Conservation (phyloP, 2,329 filamentous ascomycete genomes). For the Aspergillus sp. region DNA sequence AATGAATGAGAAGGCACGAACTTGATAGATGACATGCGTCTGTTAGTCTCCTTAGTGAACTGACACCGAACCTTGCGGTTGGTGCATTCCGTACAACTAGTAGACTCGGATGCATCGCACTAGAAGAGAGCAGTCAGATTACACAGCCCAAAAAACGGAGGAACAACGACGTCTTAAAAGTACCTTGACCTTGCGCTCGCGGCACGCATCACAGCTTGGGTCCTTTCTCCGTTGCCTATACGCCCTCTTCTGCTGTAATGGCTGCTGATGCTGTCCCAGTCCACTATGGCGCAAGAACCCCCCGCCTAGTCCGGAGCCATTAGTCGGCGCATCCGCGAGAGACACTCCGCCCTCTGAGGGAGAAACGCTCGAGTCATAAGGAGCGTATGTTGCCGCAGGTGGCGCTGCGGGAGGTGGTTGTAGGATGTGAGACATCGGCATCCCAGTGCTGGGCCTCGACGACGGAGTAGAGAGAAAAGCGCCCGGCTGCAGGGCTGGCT, state of each 20-base stretch:
- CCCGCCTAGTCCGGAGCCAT: slow-evolving; percentile 42
- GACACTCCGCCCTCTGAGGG: slow-evolving; percentile 38
- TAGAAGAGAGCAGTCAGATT: slow-evolving; percentile 26
- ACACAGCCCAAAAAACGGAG: neutral
- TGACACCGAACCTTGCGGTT: slow-evolving; percentile 97
- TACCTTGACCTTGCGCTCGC: slow-evolving; percentile 73
- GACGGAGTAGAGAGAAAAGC: slow-evolving; percentile 38
- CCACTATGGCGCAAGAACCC: slow-evolving; percentile 35
- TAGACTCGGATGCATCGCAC: slow-evolving; percentile 95
- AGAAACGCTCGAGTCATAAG: slow-evolving; percentile 43
- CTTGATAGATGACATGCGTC: slow-evolving; percentile 98
- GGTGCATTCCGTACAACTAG: slow-evolving; percentile 95
- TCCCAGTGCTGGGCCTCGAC: slow-evolving; percentile 38
- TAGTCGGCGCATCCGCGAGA: slow-evolving; percentile 35
- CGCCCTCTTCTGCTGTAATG: slow-evolving; percentile 78
- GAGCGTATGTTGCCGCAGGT: slow-evolving; percentile 31
- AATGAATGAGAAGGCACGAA: slow-evolving; percentile 37
- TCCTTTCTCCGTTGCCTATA: slow-evolving; percentile 95
- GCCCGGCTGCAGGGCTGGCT: slow-evolving; percentile 23
- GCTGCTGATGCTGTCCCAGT: slow-evolving; percentile 52
- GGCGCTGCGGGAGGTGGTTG: slow-evolving; percentile 31
- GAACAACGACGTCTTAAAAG: slow-evolving; percentile 6
- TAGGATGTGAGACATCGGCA: slow-evolving; percentile 44
- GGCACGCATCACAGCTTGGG: slow-evolving; percentile 94
- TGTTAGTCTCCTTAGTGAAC: slow-evolving; percentile 98